Percentiles rank a stretch among this genome's conserved stretches.
phyloP scores from a whole-genome alignment of 192 early-diverging fungal genomes.

The Coemansia sp. region DNA sequence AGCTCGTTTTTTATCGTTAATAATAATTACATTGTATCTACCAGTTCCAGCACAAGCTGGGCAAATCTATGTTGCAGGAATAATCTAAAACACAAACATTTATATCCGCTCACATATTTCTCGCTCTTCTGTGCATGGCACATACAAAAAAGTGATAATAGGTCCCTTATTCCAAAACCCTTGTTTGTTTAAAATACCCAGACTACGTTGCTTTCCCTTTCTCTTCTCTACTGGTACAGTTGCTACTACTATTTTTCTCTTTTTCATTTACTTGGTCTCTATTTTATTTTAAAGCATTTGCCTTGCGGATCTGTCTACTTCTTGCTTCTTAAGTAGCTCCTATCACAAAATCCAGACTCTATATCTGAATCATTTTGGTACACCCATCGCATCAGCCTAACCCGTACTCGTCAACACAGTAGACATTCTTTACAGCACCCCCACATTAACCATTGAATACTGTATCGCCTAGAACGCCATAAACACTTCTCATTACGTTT shows the following conservation, averaged over 20 bases:
- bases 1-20: neutral
- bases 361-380: too few species aligned
- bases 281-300: conserved; percentile 3
- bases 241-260: neutral
- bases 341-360: neutral
- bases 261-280: neutral
- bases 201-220: too few species aligned
- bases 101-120: conserved; percentile 1
- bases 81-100: conserved; percentile 13
- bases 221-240: too few species aligned
- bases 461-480: too few species aligned
- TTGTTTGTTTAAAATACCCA: too few species aligned
- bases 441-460: too few species aligned
- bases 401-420: too few species aligned
- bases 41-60: neutral
- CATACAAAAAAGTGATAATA: neutral
- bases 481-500: too few species aligned
- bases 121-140: neutral
- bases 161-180: neutral
- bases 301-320: conserved; percentile 6
- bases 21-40: conserved; percentile 1
- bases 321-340: neutral
- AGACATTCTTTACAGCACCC: too few species aligned
- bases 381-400: too few species aligned
- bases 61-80: conserved; percentile 3